phyloP scores from a whole-genome alignment of 2,329 filamentous ascomycete species.

The Monosporascus sp. region DNA sequence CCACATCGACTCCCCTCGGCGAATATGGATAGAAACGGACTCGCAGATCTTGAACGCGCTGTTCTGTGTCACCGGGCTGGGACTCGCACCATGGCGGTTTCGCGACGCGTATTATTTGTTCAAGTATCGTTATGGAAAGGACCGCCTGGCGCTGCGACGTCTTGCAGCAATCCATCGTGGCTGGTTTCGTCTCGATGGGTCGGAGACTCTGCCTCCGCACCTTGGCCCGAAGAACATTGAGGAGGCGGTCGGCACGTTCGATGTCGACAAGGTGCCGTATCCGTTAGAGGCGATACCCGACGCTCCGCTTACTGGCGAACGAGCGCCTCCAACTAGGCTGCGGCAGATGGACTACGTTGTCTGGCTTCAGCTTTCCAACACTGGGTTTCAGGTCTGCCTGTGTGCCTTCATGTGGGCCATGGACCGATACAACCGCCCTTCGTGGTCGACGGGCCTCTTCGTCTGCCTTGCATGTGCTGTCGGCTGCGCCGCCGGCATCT shows the following conservation, averaged over 20 bases:
- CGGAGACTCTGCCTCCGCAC: constrained; percentile 49
- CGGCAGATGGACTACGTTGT: constrained; percentile 80
- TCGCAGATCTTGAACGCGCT: constrained; percentile 78
- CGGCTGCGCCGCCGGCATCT: constrained; percentile 61
- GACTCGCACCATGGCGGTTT: constrained; percentile 78
- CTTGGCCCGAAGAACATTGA: constrained; percentile 50
- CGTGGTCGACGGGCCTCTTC: constrained; percentile 75
- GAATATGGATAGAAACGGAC: constrained; percentile 80
- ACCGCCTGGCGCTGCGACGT: constrained; percentile 54
- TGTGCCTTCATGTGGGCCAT: constrained; percentile 80
- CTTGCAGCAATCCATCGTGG: constrained; percentile 69
- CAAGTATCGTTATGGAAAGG: constrained; percentile 52
- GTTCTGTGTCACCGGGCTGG: constrained; percentile 84
- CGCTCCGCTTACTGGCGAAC: constrained; percentile 64
- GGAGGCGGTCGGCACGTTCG: constrained; percentile 30
- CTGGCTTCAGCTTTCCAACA: constrained; percentile 75
- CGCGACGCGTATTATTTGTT: constrained; percentile 72
- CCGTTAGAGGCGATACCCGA: constrained; percentile 60
- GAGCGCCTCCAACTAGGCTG: constrained; percentile 59
- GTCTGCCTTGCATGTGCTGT: constrained; percentile 69
- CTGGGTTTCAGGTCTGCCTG: constrained; percentile 67
- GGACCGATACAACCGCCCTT: constrained; percentile 67
- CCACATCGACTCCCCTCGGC: constrained; percentile 68
- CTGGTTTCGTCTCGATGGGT: constrained; percentile 71
- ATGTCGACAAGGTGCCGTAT: constrained; percentile 51